phyloP scores from a whole-genome alignment of 352 stramenopile species.

The Hyaloperonospora arabidopsidis region DNA sequence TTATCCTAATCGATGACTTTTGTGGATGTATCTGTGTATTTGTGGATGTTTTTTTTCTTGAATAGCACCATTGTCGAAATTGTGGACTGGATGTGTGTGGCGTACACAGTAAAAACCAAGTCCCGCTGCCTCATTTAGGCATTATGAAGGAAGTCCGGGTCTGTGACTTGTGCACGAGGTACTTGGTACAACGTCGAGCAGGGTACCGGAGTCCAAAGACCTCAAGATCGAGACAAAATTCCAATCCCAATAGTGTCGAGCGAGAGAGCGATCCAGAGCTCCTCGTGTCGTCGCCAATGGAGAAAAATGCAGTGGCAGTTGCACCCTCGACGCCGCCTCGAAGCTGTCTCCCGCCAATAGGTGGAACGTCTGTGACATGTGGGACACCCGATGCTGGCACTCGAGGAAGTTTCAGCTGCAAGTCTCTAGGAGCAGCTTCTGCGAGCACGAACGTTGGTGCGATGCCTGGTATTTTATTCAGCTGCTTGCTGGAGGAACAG shows the following conservation, averaged over 20 bases:
- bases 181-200: conserved; percentile 57
- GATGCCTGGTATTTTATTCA: conserved; percentile 65
- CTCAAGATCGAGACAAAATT: conserved; percentile 14
- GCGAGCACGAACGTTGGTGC: conserved; percentile 13
- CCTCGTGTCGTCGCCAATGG: conserved; percentile 20
- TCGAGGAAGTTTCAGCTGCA: conserved; percentile 27
- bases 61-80: conserved; percentile 59
- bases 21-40: conserved; percentile 3
- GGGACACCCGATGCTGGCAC: conserved; percentile 9
- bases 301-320: conserved; percentile 12
- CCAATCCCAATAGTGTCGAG: conserved; percentile 14
- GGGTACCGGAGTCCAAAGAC: conserved; percentile 48
- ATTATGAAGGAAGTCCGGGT: conserved; percentile 72
- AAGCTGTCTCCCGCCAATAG: conserved; percentile 6
- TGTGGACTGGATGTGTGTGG: conserved; percentile 56
- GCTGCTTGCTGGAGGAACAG: conserved; percentile 63
- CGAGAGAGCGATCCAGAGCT: conserved; percentile 31
- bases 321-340: conserved; percentile 17
- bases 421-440: conserved; percentile 16
- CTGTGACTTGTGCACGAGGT: conserved; percentile 63
- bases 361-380: background rate
- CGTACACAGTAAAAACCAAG: conserved; percentile 73
- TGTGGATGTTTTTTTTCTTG: background rate
- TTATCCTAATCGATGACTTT: background rate
- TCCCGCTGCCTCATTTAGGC: conserved; percentile 59